Evolutionary conservation across 2,329 filamentous ascomycete species (phyloP), one percentile per base, ranked within the genome.

Genomic region (Penicillium italicum): DNA sequence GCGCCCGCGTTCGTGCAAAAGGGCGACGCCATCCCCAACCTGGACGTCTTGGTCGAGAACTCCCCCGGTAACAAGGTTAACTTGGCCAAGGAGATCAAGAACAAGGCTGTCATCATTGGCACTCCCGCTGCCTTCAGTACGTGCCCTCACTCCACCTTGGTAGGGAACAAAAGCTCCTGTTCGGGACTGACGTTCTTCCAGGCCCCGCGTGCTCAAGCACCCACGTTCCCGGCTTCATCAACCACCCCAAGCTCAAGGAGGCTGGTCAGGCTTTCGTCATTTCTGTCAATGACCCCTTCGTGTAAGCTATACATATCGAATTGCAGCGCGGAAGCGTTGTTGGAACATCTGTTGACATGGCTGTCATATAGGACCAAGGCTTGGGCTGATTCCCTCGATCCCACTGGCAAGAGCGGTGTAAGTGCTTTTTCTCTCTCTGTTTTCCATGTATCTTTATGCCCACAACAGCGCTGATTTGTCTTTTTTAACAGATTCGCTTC

Each of bases 31-130:
- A 80, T 97, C 53, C 94, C 93, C 42, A 77, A 85, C 74, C 77
- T 93, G 55, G 85, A 91, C 62, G 85, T 89, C 47, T 82, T 96
- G 65, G 87, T 86, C 62, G 89, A 97, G 77, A 82, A 84, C 76
- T 91, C 88, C n/a, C 93, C 93, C 0, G 91, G 89, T 58, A 95
- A 91, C 82, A 94, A 92, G 76, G 85, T 97, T 74, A 93, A 90
- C 76, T 82, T 97, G 57, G 85, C 89, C 65, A 82, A 88, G 61
- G 90, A 95, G 78, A 82, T 95, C 59, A 80, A 80, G 60, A 85
- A 84, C 61, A 89, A 90, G 69, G 91, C 89, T 55, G 76, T 97
- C 66, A 87, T 97, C 70, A 82, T 97, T 64, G 91, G 91, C 60
- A 89, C 94, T 30, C 91, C 91, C 1, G 90, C 88, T 48, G 90